A percentile compares a stretch with the other conserved stretches of the same genome.
Conservation (phyloP, 208 protist species). For the Kentomonas sorsogonicus region DNA sequence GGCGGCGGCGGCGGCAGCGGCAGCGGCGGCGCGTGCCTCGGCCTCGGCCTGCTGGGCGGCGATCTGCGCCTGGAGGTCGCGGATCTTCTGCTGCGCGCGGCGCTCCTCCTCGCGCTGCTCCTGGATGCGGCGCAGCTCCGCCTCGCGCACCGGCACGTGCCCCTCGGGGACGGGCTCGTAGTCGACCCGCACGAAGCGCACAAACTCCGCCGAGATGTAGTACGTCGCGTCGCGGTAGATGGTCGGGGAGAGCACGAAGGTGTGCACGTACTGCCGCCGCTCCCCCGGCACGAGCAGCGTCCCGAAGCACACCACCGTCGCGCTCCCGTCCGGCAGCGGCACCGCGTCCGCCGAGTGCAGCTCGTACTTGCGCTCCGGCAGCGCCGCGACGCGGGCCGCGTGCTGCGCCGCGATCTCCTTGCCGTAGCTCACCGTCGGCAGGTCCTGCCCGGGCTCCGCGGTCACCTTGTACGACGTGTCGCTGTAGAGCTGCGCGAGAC, state of each 20-base stretch:
- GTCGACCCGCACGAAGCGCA: conserved; percentile 63
- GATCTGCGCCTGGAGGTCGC: conserved; percentile 3
- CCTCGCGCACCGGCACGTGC: conserved; percentile 30
- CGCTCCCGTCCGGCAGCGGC: conserved; percentile 49
- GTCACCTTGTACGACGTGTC: conserved; percentile 51
- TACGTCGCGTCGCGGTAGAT: conserved; percentile 68
- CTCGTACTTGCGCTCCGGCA: conserved; percentile 73
- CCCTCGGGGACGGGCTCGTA: conserved; percentile 67
- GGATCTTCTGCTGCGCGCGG: conserved; percentile 7
- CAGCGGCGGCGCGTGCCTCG: conserved; percentile 1
- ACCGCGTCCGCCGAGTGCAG: conserved; percentile 69
- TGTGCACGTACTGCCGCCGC: conserved; percentile 60
- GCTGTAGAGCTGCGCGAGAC: conserved; percentile 61
- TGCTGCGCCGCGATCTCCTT: conserved; percentile 42
- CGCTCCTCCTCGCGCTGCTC: conserved; percentile 19
- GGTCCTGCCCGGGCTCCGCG: conserved; percentile 50
- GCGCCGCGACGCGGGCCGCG: conserved; percentile 40
- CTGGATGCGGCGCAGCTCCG: conserved; percentile 20
- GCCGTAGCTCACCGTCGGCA: conserved; percentile 39
- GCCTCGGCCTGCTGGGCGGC: not conserved
- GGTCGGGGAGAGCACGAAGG: conserved; percentile 77
- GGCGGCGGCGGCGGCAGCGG: conserved; percentile 3
- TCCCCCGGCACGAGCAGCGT: conserved; percentile 55
- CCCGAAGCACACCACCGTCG: conserved; percentile 71
- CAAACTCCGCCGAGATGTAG: conserved; percentile 79